Evolutionary conservation across 2,329 filamentous ascomycete genomes (phyloP), one percentile per base, ranked within the genome.

Genomic region (Xylaria sp.): DNA sequence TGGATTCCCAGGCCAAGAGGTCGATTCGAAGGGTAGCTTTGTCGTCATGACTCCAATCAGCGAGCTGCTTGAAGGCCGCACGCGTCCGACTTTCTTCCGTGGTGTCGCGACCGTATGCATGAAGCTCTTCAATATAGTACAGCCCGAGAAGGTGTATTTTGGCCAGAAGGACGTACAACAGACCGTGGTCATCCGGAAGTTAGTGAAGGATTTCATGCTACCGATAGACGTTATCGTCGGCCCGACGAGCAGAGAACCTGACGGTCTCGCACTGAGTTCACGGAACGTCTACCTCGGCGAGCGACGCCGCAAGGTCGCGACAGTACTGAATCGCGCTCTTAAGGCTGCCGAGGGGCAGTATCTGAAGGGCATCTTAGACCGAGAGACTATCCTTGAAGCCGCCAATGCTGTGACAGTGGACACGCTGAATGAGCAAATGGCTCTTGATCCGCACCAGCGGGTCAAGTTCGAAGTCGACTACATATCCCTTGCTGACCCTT

Each of bases 81-180:
- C 91, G 55, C 86, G 96, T 18, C 96, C 96, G 2, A 97, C 97
- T 52, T 99, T 99, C 81, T 99, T 99, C 82, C 88, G 96, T 58
- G 96, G 96, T 48, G 96, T 99, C 41, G 94, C 96, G 23, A 99
- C 96, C 1, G 92, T 99, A 1, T 98, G 94, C 83, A 96, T 95
- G 88, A 99, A 97, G 82, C 83, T 97, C 15, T 95, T 97, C 82
- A 94, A 94, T 77, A 92, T 94, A 64, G 90, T 93, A 55, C 86
- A 89, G 72, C 91, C 93, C 3, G 91, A 94, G 66, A 87, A 87
- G 54, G 93, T 94, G 5, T 96, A 96, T 82, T 98, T 99, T 83
- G 96, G 96, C 3, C 96, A 98, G 81, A 99, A 99, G 83, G 96
- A 99, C 80, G 90, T 98, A 23, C 96, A 99, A 84, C 96, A 99